Base-by-base conservation (phyloP, 2,329 filamentous ascomycete genomes). In the Aspergillus latus region DNA sequence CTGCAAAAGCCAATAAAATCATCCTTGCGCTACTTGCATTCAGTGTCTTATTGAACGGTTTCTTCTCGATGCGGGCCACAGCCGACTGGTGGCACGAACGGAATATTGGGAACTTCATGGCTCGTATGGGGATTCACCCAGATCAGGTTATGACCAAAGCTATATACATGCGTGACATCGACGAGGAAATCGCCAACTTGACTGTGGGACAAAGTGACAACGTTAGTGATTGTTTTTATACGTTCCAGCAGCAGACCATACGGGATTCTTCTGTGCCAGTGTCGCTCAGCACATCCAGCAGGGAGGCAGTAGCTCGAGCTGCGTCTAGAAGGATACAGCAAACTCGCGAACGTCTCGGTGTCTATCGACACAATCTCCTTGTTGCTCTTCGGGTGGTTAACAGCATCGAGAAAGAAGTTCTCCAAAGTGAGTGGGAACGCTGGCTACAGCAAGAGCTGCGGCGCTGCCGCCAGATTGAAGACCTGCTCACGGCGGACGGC, bases 351-450 rank as follows among this genome's bases (percentile, higher is more conserved):
- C 84, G 88, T 26, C 83, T 99, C 0, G 93, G 89, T 0, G 80
- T 84, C 2, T 94, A 97, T 71, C 83, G 94, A 2, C 91, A 99
- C 71, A 92, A 97, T 69, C 79, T 99, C 16, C 77, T 97, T 2
- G 92, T 99, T 4, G 92, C 92, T 5, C 86, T 97, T 78, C 86
- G 92, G 4, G 84, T 97, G 2, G 87, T 97, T 59, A 97, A 97
- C 74, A 88, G 83, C 56, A 86, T 97, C 29, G 94, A 97, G 78
- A 82, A 84, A 57, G 92, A 97, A 72, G 87, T 96, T 71, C 74
- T 97, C 52, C 84, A 86, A 66, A 88, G 88, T 0, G 93, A 97
- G 72, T 99, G 92, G 88, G 92, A 96, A 76, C 89, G 90, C 61
- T 99, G 93, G 92, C 81, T 97, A 30, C 74, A 83, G 2, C 88